phyloP scores from a whole-genome alignment of 1,284 basidiomycete species.

The Mixia osmundae region DNA sequence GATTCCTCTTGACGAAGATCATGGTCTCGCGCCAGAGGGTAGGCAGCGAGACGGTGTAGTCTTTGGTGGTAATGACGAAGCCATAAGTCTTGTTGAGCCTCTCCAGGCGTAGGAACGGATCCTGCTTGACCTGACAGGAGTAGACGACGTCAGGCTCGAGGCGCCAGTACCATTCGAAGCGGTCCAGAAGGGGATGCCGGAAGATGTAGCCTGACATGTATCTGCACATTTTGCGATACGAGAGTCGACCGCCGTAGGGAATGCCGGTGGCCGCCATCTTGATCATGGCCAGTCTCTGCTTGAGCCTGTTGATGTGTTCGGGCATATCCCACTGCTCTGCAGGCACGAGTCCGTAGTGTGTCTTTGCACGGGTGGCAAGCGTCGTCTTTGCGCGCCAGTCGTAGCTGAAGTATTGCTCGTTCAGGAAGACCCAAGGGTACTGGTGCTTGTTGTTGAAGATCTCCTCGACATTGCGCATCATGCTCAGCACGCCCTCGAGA shows the following conservation, averaged over 20 bases:
- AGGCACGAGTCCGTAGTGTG: neutral
- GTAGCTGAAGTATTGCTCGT: too few relatives aligned
- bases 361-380: too few relatives aligned
- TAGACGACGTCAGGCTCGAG: neutral
- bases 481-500: conserved; percentile 37
- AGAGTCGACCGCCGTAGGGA: neutral
- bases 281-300: neutral
- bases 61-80: neutral
- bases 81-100: neutral
- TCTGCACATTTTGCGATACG: neutral
- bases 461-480: conserved; percentile 12
- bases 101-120: neutral
- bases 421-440: too few relatives aligned
- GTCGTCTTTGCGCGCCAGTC: too few relatives aligned
- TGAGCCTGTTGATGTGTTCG: neutral
- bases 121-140: neutral
- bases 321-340: neutral
- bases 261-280: neutral
- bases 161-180: neutral
- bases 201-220: neutral
- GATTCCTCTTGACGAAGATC: too few relatives aligned
- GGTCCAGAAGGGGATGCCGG: neutral
- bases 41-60: neutral
- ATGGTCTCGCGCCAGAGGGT: neutral
- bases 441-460: conserved; percentile 8